These are phyloP conservation scores for Verticillium isaacii DNA, from an alignment of 2,329 filamentous ascomycete genomes.

Conservation along the genomic window DNA sequence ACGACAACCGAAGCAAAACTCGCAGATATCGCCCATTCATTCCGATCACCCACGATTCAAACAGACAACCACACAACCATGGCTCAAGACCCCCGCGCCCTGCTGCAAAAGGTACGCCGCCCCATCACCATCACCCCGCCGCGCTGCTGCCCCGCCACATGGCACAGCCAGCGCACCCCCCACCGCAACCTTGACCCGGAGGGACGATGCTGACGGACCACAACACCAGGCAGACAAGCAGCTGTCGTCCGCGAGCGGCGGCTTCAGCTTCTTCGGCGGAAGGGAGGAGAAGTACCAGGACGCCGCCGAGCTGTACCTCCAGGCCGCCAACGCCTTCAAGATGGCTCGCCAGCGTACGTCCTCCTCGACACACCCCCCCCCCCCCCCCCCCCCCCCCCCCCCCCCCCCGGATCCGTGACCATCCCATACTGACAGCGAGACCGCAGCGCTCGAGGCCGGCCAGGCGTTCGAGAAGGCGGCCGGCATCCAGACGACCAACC, in stretches of 20 bases:
- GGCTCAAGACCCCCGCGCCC: slow-evolving; percentile 71
- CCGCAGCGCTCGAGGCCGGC: slow-evolving; percentile 75
- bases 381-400: too few species aligned
- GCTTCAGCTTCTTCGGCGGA: slow-evolving; percentile 87
- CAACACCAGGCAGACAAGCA: slow-evolving; percentile 75
- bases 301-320: slow-evolving; percentile 80
- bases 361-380: too few species aligned
- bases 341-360: slow-evolving; percentile 75
- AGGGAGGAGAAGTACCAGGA: slow-evolving; percentile 84
- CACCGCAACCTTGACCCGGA: neutral
- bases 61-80: slow-evolving; percentile 35
- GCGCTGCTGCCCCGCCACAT: slow-evolving; percentile 2
- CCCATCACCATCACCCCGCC: slow-evolving; percentile 17
- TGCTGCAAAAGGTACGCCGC: slow-evolving; percentile 67
- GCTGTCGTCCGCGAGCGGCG: slow-evolving; percentile 65
- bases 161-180: too few species aligned
- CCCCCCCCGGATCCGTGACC: neutral
- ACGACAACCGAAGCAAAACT: neutral
- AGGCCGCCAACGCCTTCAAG: slow-evolving; percentile 88
- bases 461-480: slow-evolving; percentile 83
- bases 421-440: neutral
- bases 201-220: neutral
- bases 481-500: slow-evolving; percentile 69
- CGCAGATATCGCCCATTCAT: neutral
- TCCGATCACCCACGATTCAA: slow-evolving; percentile 5